Evolutionary conservation across 2,329 filamentous ascomycete species (phyloP).

Genomic region (Aspergillus eucalypticola): DNA sequence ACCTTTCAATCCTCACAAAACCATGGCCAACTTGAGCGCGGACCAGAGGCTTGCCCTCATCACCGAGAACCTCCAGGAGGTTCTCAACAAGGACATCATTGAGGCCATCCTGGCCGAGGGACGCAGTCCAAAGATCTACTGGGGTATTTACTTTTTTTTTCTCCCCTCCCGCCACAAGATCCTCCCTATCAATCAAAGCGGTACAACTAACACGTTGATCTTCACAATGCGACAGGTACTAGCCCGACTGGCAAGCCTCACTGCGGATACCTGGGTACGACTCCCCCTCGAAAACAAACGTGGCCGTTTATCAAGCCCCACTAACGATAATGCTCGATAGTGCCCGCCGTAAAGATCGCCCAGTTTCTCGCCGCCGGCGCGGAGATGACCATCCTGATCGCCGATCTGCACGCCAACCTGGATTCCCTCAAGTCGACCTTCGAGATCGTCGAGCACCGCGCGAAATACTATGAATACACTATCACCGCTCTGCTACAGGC

Average conservation of each 20-base stretch:
- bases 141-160: constrained; percentile 25
- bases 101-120: constrained; percentile 32
- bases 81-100: constrained; percentile 67
- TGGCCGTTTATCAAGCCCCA: constrained; percentile 7
- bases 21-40: background rate
- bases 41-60: constrained; percentile 56
- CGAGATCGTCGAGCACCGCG: constrained; percentile 79
- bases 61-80: constrained; percentile 75
- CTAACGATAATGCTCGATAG: constrained; percentile 10
- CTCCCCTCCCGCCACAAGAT: background rate
- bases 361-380: constrained; percentile 84
- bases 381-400: constrained; percentile 74
- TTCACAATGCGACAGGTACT: constrained; percentile 45
- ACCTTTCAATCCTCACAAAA: background rate
- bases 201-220: constrained; percentile 1
- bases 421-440: constrained; percentile 68
- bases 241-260: constrained; percentile 86
- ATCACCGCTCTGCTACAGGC: constrained; percentile 75
- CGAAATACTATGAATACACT: constrained; percentile 76
- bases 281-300: background rate
- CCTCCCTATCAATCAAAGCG: background rate
- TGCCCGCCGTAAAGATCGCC: constrained; percentile 84
- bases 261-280: constrained; percentile 70
- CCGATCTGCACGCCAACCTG: constrained; percentile 61
- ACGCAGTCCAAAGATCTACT: constrained; percentile 35